Evolutionary conservation across 192 early-diverging fungal genomes (phyloP).

Genomic region (Coemansia sp.): DNA sequence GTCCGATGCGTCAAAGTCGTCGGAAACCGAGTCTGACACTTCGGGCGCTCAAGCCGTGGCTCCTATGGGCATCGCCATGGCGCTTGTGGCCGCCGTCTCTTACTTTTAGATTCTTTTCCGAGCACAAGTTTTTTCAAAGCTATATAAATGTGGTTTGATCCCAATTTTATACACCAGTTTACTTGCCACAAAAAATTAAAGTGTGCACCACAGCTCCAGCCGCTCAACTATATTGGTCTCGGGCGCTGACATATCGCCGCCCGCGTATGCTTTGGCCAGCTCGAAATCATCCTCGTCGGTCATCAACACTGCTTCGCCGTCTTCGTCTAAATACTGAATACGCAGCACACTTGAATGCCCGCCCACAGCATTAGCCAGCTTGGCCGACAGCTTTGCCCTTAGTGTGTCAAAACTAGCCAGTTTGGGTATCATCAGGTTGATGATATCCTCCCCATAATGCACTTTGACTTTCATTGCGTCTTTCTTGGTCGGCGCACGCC

Average conservation of each 20-base stretch:
- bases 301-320: constrained; percentile 81
- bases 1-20: no score
- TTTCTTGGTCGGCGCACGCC: constrained; percentile 49
- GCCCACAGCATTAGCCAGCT: constrained; percentile 20
- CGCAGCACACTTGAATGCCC: constrained; percentile 41
- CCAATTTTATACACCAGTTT: no score
- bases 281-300: constrained; percentile 89
- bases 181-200: not conserved
- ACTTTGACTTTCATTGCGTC: constrained; percentile 56
- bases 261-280: constrained; percentile 62
- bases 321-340: constrained; percentile 86
- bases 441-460: constrained; percentile 43
- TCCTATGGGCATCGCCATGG: no score
- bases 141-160: no score
- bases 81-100: no score
- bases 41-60: no score
- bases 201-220: constrained; percentile 58
- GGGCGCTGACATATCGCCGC: constrained; percentile 53
- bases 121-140: no score
- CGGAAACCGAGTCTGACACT: no score
- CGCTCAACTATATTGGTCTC: constrained; percentile 56
- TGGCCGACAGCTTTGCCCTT: constrained; percentile 31
- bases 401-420: constrained; percentile 40
- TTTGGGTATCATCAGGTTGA: constrained; percentile 51
- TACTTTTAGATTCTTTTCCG: no score